These are phyloP conservation scores for Candida andamanensis DNA, from an alignment of 805 yeast species.

Conservation along the genomic window DNA sequence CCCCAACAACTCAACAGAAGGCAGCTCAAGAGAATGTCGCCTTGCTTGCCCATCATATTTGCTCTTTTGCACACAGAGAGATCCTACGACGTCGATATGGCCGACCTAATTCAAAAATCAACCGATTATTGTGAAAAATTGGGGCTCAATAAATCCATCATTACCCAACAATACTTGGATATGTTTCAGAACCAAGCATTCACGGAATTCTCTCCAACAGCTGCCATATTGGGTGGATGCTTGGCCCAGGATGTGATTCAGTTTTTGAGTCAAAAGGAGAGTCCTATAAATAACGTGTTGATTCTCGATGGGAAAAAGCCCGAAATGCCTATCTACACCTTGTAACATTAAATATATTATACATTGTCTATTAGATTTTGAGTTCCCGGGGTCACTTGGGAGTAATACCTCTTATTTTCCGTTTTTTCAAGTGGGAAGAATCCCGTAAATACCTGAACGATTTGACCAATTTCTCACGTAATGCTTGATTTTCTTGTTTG, in stretches of 20 bases:
- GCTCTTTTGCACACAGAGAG: slow-evolving; percentile 48
- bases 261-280: slow-evolving; percentile 65
- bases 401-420: slow-evolving; percentile 37
- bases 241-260: slow-evolving; percentile 89
- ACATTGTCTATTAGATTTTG: not conserved
- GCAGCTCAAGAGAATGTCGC: slow-evolving; percentile 47
- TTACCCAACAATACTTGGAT: slow-evolving; percentile 38
- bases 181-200: slow-evolving; percentile 44
- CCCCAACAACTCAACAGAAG: slow-evolving; percentile 39
- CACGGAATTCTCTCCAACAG: slow-evolving; percentile 73
- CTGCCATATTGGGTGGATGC: slow-evolving; percentile 87
- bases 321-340: slow-evolving; percentile 71
- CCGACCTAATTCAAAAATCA: slow-evolving; percentile 24
- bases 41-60: slow-evolving; percentile 54
- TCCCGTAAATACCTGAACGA: slow-evolving; percentile 32
- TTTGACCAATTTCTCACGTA: slow-evolving; percentile 24
- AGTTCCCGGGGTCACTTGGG: slow-evolving; percentile 15
- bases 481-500: slow-evolving; percentile 17
- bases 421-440: slow-evolving; percentile 37
- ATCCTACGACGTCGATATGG: slow-evolving; percentile 20
- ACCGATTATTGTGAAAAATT: slow-evolving; percentile 25
- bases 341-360: slow-evolving; percentile 22
- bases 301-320: slow-evolving; percentile 67
- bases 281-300: slow-evolving; percentile 77
- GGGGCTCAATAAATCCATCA: slow-evolving; percentile 35